A percentile compares a stretch with the other conserved stretches of the same genome.
These are phyloP conservation scores for Xylaria sp. DNA, from an alignment of 2,329 filamentous ascomycete species.

Conservation along the genomic window DNA sequence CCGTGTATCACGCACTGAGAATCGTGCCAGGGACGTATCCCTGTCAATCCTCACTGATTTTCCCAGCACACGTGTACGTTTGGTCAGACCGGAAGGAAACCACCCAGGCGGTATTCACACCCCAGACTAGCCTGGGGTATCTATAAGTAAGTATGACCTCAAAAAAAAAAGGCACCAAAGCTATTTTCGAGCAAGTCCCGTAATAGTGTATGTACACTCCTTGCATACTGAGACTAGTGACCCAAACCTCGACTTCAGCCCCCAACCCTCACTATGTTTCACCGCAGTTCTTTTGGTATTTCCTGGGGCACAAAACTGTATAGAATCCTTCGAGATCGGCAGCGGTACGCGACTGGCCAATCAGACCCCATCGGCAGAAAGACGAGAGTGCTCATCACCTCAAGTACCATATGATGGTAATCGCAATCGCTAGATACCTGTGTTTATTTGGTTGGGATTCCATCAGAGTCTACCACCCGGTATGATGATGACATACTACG, in stretches of 20 bases:
- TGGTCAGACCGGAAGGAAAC: conserved; percentile 16
- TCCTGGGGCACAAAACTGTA: conserved; percentile 31
- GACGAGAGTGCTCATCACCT: conserved; percentile 31
- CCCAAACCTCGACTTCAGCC: background rate
- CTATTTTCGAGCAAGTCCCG: background rate
- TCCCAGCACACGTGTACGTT: too few species aligned
- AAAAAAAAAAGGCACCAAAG: background rate
- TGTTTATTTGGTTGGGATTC: background rate
- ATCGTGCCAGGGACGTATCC: conserved; percentile 1
- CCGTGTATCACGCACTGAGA: background rate
- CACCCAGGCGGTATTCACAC: conserved; percentile 2
- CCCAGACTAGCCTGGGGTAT: conserved; percentile 11
- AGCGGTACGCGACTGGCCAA: conserved; percentile 23
- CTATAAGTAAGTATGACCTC: background rate
- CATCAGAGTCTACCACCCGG: too few species aligned
- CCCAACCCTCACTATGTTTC: conserved; percentile 31
- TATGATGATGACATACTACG: too few species aligned
- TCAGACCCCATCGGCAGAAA: conserved; percentile 15
- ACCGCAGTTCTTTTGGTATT: conserved; percentile 20
- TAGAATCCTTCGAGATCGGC: conserved; percentile 40
- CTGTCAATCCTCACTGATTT: background rate
- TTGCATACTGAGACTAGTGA: background rate
- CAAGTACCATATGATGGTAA: too few species aligned
- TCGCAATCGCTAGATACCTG: too few species aligned
- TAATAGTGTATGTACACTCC: background rate